phyloP scores from a whole-genome alignment of 257 asterid species.

The Mentha longifolia region DNA sequence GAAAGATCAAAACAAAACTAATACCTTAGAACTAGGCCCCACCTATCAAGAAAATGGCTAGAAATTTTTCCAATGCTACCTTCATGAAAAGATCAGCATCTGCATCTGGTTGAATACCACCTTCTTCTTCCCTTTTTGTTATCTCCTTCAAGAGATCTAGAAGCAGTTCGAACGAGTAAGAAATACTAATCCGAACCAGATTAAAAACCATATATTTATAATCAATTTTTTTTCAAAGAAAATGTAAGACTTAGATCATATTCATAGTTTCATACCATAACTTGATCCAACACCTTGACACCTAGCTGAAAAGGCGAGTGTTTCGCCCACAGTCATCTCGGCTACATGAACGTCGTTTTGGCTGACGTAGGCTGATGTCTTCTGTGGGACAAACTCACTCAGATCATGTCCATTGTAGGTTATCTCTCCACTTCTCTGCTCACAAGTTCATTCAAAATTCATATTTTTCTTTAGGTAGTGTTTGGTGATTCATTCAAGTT shows the following conservation, averaged over 20 bases:
- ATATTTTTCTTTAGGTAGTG: too few relatives aligned
- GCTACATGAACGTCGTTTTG: conserved; percentile 71
- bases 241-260: background rate
- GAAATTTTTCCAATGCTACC: conserved; percentile 33
- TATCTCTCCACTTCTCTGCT: conserved; percentile 60
- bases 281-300: conserved; percentile 72
- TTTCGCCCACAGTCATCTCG: conserved; percentile 77
- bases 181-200: background rate
- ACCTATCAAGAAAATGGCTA: background rate
- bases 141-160: conserved; percentile 62
- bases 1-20: background rate
- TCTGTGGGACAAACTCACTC: conserved; percentile 60
- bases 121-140: conserved; percentile 60
- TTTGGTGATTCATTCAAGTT: too few relatives aligned
- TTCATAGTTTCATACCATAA: conserved; percentile 46
- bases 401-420: conserved; percentile 64
- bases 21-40: background rate
- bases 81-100: conserved; percentile 70
- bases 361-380: conserved; percentile 70
- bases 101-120: conserved; percentile 56
- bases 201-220: background rate
- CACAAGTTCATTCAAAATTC: conserved; percentile 5
- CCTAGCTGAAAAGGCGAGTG: conserved; percentile 68
- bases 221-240: background rate
- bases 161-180: background rate